Percentiles rank a stretch among this genome's conserved stretches.
Evolutionary conservation across 345 rosid genomes (phyloP).

Genomic region (Ceriops tagal): DNA sequence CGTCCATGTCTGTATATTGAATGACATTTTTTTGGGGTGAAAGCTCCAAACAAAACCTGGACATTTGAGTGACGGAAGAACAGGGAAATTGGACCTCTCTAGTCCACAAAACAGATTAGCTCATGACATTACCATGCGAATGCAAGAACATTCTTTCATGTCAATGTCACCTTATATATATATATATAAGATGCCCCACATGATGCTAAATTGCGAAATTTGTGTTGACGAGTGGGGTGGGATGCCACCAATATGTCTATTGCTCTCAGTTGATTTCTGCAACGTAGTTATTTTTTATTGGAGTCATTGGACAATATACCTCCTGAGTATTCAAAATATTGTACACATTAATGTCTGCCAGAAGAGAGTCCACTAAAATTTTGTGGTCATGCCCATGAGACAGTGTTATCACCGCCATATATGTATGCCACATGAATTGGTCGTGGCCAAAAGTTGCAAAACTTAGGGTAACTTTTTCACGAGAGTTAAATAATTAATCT

Average conservation of each 20-base stretch:
- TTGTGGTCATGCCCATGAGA: no score
- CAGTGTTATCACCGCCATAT: no score
- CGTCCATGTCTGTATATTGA: neutral
- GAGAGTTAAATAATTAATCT: no score
- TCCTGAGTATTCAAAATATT: no score
- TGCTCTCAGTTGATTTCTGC: neutral
- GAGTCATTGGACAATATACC: neutral
- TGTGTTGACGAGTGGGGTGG: conserved; percentile 1
- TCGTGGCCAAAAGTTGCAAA: no score
- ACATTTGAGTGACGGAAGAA: conserved; percentile 4
- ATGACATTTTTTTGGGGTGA: neutral
- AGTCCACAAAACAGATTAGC: neutral
- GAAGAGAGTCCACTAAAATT: no score
- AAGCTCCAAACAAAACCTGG: neutral
- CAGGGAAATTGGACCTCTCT: neutral
- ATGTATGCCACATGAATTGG: no score
- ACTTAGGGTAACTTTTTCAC: no score
- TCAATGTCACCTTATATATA: conserved; percentile 14
- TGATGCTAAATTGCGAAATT: conserved; percentile 25
- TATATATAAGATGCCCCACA: conserved; percentile 23
- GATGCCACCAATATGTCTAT: conserved; percentile 17
- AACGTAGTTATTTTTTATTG: neutral
- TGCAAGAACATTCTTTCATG: conserved; percentile 28
- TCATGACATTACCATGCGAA: conserved; percentile 14
- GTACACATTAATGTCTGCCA: no score